phyloP scores from a whole-genome alignment of 768 basidiomycete species.

The Suillus brevipes region DNA sequence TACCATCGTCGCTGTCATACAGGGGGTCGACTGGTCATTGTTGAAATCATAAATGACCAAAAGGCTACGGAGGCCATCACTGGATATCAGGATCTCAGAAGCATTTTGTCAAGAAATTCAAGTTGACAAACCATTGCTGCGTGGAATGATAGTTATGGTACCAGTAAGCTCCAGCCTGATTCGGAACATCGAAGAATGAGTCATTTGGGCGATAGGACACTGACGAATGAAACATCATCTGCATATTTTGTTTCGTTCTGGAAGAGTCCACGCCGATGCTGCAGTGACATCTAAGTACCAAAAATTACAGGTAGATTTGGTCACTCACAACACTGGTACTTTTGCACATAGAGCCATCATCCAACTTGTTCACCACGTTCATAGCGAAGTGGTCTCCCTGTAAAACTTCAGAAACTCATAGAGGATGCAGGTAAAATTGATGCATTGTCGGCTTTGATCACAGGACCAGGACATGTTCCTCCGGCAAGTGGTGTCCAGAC shows the following conservation, averaged over 20 bases:
- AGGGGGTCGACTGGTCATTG: no score
- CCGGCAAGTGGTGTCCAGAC: background rate
- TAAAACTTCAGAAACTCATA: background rate
- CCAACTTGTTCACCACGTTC: background rate
- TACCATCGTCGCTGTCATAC: no score
- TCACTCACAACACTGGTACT: background rate
- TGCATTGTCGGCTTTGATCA: background rate
- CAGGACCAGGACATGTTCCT: background rate
- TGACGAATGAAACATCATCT: background rate
- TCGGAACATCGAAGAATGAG: background rate
- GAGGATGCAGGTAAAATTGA: background rate
- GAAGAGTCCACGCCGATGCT: background rate
- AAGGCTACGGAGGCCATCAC: background rate
- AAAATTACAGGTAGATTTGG: background rate
- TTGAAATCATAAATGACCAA: no score
- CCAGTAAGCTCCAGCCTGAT: slow-evolving; percentile 31
- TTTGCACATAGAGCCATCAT: background rate
- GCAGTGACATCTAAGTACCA: background rate
- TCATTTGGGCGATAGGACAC: background rate
- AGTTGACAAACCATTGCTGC: slow-evolving; percentile 18
- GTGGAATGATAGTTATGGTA: slow-evolving; percentile 42
- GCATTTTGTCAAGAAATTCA: background rate
- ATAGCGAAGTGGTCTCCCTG: background rate
- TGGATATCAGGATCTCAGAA: background rate
- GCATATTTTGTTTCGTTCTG: background rate